These are phyloP conservation scores for Coemansia sp. DNA, from an alignment of 192 early-diverging fungal genomes.

Conservation along the genomic window DNA sequence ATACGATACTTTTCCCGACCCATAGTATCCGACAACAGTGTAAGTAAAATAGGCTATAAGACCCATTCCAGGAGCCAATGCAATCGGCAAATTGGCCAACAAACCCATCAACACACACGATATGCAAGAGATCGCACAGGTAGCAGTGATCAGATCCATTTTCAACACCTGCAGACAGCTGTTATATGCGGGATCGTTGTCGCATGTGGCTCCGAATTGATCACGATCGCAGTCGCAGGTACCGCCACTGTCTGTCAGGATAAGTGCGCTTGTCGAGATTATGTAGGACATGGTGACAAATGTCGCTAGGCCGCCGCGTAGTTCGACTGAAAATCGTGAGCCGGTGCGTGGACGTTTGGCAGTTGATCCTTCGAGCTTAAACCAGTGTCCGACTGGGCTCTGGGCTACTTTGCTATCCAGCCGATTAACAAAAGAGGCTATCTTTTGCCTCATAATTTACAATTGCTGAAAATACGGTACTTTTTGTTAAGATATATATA, in stretches of 20 bases:
- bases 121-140: slow-evolving; percentile 65
- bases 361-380: slow-evolving; percentile 63
- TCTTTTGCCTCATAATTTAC: too few relatives aligned
- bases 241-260: slow-evolving; percentile 75
- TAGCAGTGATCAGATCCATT: slow-evolving; percentile 73
- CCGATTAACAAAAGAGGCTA: too few relatives aligned
- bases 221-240: slow-evolving; percentile 70
- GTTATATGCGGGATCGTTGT: slow-evolving; percentile 60
- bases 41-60: slow-evolving; percentile 85
- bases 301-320: slow-evolving; percentile 65
- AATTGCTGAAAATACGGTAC: too few relatives aligned
- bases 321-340: slow-evolving; percentile 64
- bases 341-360: slow-evolving; percentile 58
- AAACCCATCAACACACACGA: slow-evolving; percentile 65
- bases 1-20: slow-evolving; percentile 71
- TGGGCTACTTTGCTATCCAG: too few relatives aligned
- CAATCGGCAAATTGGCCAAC: slow-evolving; percentile 75
- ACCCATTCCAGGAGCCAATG: slow-evolving; percentile 84
- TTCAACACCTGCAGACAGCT: slow-evolving; percentile 62
- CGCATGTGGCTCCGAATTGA: slow-evolving; percentile 58
- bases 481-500: too few relatives aligned
- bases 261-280: slow-evolving; percentile 70
- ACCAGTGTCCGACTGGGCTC: slow-evolving; percentile 62
- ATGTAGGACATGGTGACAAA: slow-evolving; percentile 78
- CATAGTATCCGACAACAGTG: slow-evolving; percentile 79